These are phyloP conservation scores for Salix udensis DNA, from an alignment of 345 rosid species.

Conservation along the genomic window DNA sequence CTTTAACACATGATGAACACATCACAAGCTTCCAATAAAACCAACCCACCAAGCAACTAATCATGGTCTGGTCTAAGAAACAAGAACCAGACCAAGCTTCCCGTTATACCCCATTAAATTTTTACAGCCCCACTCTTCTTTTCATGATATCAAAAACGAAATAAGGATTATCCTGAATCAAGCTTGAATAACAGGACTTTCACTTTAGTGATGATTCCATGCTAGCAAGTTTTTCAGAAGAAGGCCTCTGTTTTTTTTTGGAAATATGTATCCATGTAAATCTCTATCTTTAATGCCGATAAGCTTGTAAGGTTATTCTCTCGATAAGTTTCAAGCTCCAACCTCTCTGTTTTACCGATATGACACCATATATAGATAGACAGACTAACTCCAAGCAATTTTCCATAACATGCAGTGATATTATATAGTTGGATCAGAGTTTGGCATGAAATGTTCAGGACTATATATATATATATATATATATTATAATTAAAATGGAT, in stretches of 20 bases:
- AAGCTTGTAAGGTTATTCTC: no score
- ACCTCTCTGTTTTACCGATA: no score
- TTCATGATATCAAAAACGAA: no score
- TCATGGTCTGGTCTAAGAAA: no score
- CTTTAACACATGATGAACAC: neutral
- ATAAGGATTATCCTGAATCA: neutral
- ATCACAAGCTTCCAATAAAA: slow-evolving; percentile 8
- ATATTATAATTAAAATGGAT: neutral
- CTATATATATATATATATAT: no score
- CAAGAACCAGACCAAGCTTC: neutral
- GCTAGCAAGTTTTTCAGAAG: neutral
- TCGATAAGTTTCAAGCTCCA: no score
- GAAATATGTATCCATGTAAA: no score
- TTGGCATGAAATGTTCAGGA: neutral
- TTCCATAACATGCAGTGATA: neutral
- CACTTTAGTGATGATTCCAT: neutral
- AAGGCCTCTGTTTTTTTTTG: no score
- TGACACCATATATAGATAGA: no score
- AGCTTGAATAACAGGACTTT: neutral
- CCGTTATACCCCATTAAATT: neutral
- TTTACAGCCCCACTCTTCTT: no score
- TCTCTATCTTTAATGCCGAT: no score
- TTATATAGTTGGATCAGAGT: neutral
- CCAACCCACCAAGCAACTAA: slow-evolving; percentile 1
- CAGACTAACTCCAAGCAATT: neutral